Evolutionary conservation across 1,284 basidiomycete species (phyloP).

Genomic region (Apiotrichum veenhuisii): DNA sequence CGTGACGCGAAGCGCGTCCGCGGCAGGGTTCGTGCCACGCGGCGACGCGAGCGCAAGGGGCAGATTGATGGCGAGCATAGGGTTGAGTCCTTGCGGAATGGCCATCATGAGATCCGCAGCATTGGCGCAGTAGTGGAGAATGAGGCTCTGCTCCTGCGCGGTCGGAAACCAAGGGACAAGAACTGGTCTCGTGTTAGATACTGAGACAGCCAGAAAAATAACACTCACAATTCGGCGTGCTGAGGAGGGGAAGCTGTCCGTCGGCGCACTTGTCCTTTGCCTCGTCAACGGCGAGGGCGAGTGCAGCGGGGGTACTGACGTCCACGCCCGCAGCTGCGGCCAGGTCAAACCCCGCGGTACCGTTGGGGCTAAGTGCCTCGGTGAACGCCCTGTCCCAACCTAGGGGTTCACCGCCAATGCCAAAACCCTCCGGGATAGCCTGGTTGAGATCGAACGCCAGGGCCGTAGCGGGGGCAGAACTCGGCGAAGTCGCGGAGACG

Average conservation of each 20-base stretch:
- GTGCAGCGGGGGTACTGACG: not conserved
- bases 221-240: conserved; percentile 5
- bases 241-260: not conserved
- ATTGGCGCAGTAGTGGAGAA: conserved; percentile 47
- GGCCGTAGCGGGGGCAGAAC: not conserved
- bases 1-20: conserved; percentile 49
- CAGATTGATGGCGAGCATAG: conserved; percentile 51
- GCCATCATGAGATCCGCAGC: conserved; percentile 52
- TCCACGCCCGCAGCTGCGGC: not conserved
- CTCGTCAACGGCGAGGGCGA: not conserved
- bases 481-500: not conserved
- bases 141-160: conserved; percentile 44
- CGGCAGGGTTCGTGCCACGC: conserved; percentile 42
- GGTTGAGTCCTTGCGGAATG: conserved; percentile 49
- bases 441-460: conserved; percentile 10
- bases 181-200: conserved; percentile 8
- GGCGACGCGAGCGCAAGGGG: conserved; percentile 49
- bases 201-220: not conserved
- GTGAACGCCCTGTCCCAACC: conserved; percentile 14
- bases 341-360: not conserved
- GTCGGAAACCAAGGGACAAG: conserved; percentile 48
- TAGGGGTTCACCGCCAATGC: conserved; percentile 6
- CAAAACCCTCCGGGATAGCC: conserved; percentile 14
- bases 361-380: not conserved
- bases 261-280: not conserved